Evolutionary conservation across 257 asterid species (phyloP), one percentile per base, ranked within the genome.

Genomic region (Craterostigma plantagineum): DNA sequence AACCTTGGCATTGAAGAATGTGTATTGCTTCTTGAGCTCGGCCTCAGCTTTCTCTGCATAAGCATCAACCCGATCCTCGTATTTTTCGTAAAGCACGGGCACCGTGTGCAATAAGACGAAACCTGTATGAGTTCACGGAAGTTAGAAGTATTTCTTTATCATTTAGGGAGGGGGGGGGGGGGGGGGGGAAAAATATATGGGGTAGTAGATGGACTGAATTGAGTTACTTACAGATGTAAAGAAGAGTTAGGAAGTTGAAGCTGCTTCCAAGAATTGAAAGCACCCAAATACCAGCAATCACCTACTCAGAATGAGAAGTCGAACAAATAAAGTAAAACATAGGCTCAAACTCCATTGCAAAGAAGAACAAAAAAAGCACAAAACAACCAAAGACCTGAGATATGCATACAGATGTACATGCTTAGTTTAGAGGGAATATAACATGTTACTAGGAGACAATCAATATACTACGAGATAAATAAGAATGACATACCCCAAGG

Each of bases 41-140:
- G 40, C 40, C 40, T 36, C 40, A 36, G 40, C 40, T 36, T 36
- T 10, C 40, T 36, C 40, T 9, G 40, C 40, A 36, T 2, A 36
- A 10, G 40, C 40, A 36, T 36, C 40, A 36, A 36, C 40, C 8
- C 8, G 40, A 36, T 36, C 40, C 14, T 36, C 40, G 14, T 36
- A 36, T 12, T 36, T 36, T 36, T 36, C 40, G 40, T 36, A 36
- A 8, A 36, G 40, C 40, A 36, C 12, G 14, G 40, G 40, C 40
- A 36, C 40, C 12, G 40, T 36, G 40, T 36, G 40, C 40, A 36
- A 12, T 8, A 36, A 8, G 14, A 36, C 40, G 8, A 36, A 36
- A 36, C 40, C 40, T 36, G 40, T 8, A 36, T 2, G 14, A 9
- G 40, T 36, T 36, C 14, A 36, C 11, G 8, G 14, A 36, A 36